Evolutionary conservation across 2,329 filamentous ascomycete genomes (phyloP).

Genomic region (Lecanicillium sp.): DNA sequence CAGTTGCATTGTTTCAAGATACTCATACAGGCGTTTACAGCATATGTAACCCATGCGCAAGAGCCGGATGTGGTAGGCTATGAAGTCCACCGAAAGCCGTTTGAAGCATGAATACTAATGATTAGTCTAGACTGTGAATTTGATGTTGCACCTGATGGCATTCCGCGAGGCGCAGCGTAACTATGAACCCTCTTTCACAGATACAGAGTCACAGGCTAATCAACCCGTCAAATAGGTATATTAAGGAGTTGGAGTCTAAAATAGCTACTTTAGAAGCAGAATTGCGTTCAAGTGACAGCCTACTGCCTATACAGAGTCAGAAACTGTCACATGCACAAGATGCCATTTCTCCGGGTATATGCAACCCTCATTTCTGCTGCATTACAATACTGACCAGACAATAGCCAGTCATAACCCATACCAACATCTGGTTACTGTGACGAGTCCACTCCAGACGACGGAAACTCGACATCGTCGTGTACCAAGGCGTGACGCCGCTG

Average conservation of each 20-base stretch:
- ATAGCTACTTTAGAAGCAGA: background rate
- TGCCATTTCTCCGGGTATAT: too few species aligned
- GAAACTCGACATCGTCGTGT: too few species aligned
- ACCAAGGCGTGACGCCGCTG: too few species aligned
- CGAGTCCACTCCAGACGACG: too few species aligned
- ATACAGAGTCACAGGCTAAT: background rate
- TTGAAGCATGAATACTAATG: background rate
- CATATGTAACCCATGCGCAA: constrained; percentile 6
- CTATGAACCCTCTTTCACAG: background rate
- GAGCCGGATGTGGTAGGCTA: background rate
- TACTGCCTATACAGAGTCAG: too few species aligned
- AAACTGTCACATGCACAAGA: too few species aligned
- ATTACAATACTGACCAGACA: too few species aligned
- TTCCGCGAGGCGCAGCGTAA: constrained; percentile 7
- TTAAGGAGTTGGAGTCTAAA: constrained; percentile 1
- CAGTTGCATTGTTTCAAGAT: background rate
- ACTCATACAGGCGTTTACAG: background rate
- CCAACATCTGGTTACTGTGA: too few species aligned
- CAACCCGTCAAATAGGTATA: background rate
- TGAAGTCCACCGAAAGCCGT: too few species aligned
- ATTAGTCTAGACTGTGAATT: constrained; percentile 5
- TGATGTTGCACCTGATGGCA: constrained; percentile 5
- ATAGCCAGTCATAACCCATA: too few species aligned
- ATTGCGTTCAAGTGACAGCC: background rate
- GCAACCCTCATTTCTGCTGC: too few species aligned